phyloP scores from a whole-genome alignment of 306 rosid genomes.

The Datisca glomerata region DNA sequence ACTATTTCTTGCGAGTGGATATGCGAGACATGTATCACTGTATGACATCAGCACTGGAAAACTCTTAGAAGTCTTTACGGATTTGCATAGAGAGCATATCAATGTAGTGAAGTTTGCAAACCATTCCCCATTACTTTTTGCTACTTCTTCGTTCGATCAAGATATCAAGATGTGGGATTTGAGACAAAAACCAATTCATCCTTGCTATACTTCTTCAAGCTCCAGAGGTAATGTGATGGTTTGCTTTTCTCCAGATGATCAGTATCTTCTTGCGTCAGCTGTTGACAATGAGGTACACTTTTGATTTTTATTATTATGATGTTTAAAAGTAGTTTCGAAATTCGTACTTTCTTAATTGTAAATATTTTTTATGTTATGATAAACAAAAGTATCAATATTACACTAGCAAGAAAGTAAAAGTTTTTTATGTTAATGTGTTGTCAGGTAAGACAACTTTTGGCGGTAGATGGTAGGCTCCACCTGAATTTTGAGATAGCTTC shows the following conservation, averaged over 20 bases:
- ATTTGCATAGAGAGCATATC: conserved; percentile 75
- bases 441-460: conserved; percentile 68
- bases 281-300: conserved; percentile 73
- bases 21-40: conserved; percentile 71
- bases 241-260: conserved; percentile 90
- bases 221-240: conserved; percentile 82
- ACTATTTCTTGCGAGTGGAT: conserved; percentile 80
- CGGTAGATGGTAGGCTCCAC: conserved; percentile 82
- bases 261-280: conserved; percentile 67
- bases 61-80: conserved; percentile 54
- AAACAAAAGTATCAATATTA: no score
- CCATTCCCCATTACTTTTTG: conserved; percentile 68
- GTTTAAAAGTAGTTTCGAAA: background rate
- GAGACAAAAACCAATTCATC: conserved; percentile 59
- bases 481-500: conserved; percentile 60
- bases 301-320: background rate
- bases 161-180: conserved; percentile 87
- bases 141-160: conserved; percentile 76
- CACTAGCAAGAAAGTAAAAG: no score
- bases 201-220: conserved; percentile 71
- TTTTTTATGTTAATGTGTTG: conserved; percentile 5
- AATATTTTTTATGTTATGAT: background rate
- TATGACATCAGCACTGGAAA: conserved; percentile 61
- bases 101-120: conserved; percentile 75
- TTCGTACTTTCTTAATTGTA: no score